Evolutionary conservation across 768 basidiomycete genomes (phyloP).

Genomic region (Phaeotremella skinneri): DNA sequence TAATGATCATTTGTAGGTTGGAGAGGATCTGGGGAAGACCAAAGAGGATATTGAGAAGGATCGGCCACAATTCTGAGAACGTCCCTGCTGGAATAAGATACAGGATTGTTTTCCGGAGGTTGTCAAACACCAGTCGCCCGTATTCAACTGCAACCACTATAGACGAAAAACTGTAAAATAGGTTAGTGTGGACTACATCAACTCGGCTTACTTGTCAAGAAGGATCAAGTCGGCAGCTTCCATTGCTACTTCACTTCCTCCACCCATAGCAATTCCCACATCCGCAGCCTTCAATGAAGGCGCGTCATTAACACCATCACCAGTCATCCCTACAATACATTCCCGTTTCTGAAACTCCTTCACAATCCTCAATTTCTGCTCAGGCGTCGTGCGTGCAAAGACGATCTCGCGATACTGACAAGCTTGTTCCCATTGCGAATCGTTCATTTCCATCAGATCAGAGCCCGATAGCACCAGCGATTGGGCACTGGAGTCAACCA

Average conservation of each 20-base stretch:
- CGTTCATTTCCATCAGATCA: slow-evolving; percentile 51
- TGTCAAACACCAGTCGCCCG: slow-evolving; percentile 62
- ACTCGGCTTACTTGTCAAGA: slow-evolving; percentile 48
- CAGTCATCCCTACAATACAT: slow-evolving; percentile 64
- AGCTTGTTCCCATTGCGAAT: slow-evolving; percentile 50
- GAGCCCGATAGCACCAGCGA: slow-evolving; percentile 44
- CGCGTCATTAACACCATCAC: slow-evolving; percentile 59
- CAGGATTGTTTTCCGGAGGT: slow-evolving; percentile 54
- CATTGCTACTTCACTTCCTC: slow-evolving; percentile 49
- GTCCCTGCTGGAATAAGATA: slow-evolving; percentile 51
- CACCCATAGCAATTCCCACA: slow-evolving; percentile 63
- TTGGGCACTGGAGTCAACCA: slow-evolving; percentile 52
- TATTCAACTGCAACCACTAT: slow-evolving; percentile 49
- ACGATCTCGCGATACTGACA: slow-evolving; percentile 55
- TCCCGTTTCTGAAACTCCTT: slow-evolving; percentile 59
- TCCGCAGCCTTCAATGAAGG: slow-evolving; percentile 56
- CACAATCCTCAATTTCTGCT: slow-evolving; percentile 67
- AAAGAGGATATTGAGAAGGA: slow-evolving; percentile 59
- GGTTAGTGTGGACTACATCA: neutral
- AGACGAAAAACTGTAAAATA: slow-evolving; percentile 45
- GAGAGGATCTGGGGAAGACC: slow-evolving; percentile 63
- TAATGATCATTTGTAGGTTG: slow-evolving; percentile 58
- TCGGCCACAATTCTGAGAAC: slow-evolving; percentile 65
- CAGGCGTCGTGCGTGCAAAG: slow-evolving; percentile 64
- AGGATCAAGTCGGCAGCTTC: slow-evolving; percentile 55